phyloP scores from a whole-genome alignment of 768 basidiomycete species.

The Xerocomus brunneocitrinus region DNA sequence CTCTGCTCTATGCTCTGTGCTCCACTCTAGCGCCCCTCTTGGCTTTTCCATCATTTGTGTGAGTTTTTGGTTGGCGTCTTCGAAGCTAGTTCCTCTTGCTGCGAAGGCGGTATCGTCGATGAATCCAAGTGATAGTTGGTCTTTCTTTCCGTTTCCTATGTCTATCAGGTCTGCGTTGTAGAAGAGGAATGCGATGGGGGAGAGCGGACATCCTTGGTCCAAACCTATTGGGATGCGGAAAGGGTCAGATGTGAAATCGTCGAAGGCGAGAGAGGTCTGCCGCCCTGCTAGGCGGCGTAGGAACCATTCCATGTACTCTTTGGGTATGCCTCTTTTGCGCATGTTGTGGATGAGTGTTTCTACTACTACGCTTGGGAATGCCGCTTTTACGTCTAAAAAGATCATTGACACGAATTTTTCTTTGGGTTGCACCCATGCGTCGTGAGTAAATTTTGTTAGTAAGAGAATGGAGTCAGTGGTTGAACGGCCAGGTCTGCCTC shows the following conservation, averaged over 20 bases:
- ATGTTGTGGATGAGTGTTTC: too few species aligned
- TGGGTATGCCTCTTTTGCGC: too few species aligned
- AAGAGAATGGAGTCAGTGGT: too few species aligned
- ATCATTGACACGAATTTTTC: too few species aligned
- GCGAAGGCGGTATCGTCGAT: conserved; percentile 1
- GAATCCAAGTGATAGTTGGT: conserved; percentile 1
- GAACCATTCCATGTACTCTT: neutral
- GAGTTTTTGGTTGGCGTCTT: neutral
- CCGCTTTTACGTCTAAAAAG: too few species aligned
- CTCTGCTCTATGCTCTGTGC: too few species aligned
- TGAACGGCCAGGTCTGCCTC: too few species aligned
- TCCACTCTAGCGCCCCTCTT: neutral
- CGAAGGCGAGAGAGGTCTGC: conserved; percentile 12
- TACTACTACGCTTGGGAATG: too few species aligned
- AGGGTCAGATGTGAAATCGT: conserved; percentile 18
- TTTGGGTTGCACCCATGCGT: too few species aligned
- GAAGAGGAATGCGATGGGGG: neutral
- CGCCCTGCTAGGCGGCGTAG: neutral
- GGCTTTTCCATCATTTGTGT: neutral
- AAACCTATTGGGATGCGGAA: conserved; percentile 9
- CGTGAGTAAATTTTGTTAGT: too few species aligned
- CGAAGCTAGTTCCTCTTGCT: neutral
- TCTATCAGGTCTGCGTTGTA: conserved; percentile 27
- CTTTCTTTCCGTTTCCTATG: neutral
- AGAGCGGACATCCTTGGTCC: neutral